Evolutionary conservation across 176 grass and related monocot species (phyloP), one percentile per base, ranked within the genome.

Genomic region (barley (Hordeum vulgare)): DNA sequence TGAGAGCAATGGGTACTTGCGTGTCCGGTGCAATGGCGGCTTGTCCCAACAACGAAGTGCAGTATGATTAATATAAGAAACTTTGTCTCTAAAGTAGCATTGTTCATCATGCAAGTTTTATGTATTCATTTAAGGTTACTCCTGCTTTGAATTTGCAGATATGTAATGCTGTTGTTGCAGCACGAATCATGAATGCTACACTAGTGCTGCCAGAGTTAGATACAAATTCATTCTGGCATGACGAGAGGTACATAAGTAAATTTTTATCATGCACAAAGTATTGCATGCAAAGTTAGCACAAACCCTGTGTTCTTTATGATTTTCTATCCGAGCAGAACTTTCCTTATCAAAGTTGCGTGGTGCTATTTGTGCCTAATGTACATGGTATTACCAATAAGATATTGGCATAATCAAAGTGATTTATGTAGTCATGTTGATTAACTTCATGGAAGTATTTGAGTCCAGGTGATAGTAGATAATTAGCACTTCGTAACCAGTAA

Each of bases 121-220:
- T 53, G 39, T 76, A 35, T 90, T 77, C 59, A 74, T 31, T 62
- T 70, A 76, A 63, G 80, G 8, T 90, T 78, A 11, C 8, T 65
- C 8, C 33, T 37, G 21, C 84, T 20, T 61, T 85, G 67, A 54
- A 84, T 85, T 81, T 91, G 51, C 84, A 99, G 96, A 99, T 99
- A 92, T 99, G 96, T 53, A 99, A 99, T 90, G 96, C 96, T 89
- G 96, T 99, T 91, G 73, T 96, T 84, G 96, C 89, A 87, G 96
- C 96, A 83, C 83, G 91, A 40, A 99, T 99, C 37, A 96, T 99
- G 96, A 96, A 99, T 85, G 96, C 96, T 53, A 96, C 96, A 54
- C 83, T 99, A 47, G 91, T 99, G 60, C 81, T 99, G 71, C 96
- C 96, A 69, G 91, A 99, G 80, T 87, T 99, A 83, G 96, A 99